Evolutionary conservation across 495 filamentous ascomycete species (phyloP), one percentile per base, ranked within the genome.

Genomic region (Rhizodiscina lignyota): DNA sequence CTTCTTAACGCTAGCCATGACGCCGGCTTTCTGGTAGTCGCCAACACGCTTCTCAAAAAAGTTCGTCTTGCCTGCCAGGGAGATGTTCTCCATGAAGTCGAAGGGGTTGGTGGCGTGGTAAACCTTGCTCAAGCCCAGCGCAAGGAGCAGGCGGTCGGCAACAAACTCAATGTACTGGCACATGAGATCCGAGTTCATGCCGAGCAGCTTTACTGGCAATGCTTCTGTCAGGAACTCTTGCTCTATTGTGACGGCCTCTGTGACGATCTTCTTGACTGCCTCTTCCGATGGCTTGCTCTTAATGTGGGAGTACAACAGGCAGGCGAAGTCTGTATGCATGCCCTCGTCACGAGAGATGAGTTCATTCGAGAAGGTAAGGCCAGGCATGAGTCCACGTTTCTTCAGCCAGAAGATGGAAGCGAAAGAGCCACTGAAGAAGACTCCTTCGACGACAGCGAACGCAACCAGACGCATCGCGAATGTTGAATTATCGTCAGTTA

Each of bases 51-150:
- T 97, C 76, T 97, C 89, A 60, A 97, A 97, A 80, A 97, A 97
- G 70, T 97, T 97, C 58, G 89, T 97, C 78, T 97, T 97, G 60
- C 89, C 89, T 19, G 85, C 82, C 21, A 97, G 68, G 6, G 89
- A 96, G 63, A 97, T 97, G 51, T 84, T 87, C 72, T 97, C 89
- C 89, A 97, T 97, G 64, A 97, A 97, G 70, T 97, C 89, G 61
- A 97, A 97, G 46, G 89, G 89, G 64, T 97, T 97, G 55, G 79
- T 68, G 19, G 75, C 65, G 49, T 87, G 74, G 74, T 91, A 97
- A 55, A 80, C 68, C 69, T 94, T 96, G 44, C 77, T 68, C 59
- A 92, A 93, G 45, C 89, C 89, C 27, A 97, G 79, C 27, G 89
- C 72, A 21, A 94, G 60, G 16, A 97, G 73, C 15, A 97, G 77